Conservation (phyloP, 2,329 filamentous ascomycete genomes). For the Coniochaeta sp. region DNA sequence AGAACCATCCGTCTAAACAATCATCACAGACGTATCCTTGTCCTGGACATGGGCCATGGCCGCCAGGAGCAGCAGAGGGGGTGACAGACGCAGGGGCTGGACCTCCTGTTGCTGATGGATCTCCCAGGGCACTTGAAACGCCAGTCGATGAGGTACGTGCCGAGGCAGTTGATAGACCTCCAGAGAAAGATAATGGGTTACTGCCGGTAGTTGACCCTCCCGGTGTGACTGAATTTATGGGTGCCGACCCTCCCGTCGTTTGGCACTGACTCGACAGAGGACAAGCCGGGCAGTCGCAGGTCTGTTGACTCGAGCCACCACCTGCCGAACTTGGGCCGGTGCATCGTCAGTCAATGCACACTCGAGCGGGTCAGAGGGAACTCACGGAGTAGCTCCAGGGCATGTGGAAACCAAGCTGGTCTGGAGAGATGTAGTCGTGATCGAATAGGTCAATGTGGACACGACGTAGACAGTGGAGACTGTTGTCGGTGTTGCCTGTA, state of each 20-base stretch:
- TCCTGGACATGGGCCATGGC: conserved; percentile 24
- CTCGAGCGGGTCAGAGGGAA: neutral
- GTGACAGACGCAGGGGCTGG: neutral
- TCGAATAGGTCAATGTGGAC: neutral
- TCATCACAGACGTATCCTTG: conserved; percentile 27
- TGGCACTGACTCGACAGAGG: neutral
- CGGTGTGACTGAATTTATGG: neutral
- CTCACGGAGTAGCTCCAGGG: neutral
- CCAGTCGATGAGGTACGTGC: neutral
- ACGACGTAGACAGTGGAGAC: neutral
- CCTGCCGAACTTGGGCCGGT: neutral
- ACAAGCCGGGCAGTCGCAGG: neutral
- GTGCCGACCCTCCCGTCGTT: neutral
- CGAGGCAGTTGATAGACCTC: neutral
- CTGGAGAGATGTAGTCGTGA: neutral
- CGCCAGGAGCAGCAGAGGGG: conserved; percentile 1
- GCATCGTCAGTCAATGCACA: neutral
- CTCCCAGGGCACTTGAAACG: neutral
- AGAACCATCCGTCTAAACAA: conserved; percentile 28
- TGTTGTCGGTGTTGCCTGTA: neutral
- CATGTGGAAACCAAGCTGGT: neutral
- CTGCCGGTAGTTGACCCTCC: neutral
- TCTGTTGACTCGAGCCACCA: neutral
- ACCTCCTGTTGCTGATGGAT: neutral
- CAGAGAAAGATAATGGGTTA: neutral